These are phyloP conservation scores for Plantago elongata DNA, from an alignment of 257 asterid species.

Conservation along the genomic window DNA sequence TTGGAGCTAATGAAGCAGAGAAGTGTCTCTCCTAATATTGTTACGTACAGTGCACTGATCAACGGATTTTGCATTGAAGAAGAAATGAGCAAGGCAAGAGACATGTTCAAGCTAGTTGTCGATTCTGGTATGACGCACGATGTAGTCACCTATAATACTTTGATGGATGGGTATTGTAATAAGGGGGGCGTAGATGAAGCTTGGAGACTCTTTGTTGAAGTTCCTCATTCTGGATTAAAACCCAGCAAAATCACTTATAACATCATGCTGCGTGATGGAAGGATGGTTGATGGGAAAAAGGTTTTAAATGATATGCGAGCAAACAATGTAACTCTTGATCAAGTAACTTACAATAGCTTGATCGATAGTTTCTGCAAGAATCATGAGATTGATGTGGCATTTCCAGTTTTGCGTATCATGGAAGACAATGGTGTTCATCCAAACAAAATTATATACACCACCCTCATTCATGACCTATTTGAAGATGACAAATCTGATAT, in stretches of 20 bases:
- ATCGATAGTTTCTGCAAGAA: conserved; percentile 4
- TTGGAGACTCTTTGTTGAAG: too few relatives aligned
- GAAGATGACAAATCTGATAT: neutral
- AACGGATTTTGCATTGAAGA: neutral
- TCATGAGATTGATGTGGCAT: neutral
- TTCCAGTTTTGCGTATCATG: neutral
- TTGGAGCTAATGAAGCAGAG: neutral
- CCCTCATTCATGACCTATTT: neutral
- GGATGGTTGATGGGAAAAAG: conserved; percentile 9
- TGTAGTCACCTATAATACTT: too few relatives aligned
- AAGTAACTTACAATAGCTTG: neutral
- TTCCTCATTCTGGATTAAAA: neutral
- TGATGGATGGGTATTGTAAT: too few relatives aligned
- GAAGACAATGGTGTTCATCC: conserved; percentile 1
- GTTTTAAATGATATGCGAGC: conserved; percentile 14
- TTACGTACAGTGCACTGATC: neutral
- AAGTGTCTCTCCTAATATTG: neutral
- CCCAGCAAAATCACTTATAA: neutral
- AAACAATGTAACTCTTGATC: neutral
- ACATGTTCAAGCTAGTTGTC: too few relatives aligned
- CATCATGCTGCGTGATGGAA: conserved; percentile 1
- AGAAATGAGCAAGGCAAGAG: too few relatives aligned
- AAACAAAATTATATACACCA: neutral
- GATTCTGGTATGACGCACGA: neutral
- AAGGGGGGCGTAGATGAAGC: too few relatives aligned